Base-by-base conservation (phyloP, 2,329 filamentous ascomycete genomes). In the Pseudogymnoascus sp. region DNA sequence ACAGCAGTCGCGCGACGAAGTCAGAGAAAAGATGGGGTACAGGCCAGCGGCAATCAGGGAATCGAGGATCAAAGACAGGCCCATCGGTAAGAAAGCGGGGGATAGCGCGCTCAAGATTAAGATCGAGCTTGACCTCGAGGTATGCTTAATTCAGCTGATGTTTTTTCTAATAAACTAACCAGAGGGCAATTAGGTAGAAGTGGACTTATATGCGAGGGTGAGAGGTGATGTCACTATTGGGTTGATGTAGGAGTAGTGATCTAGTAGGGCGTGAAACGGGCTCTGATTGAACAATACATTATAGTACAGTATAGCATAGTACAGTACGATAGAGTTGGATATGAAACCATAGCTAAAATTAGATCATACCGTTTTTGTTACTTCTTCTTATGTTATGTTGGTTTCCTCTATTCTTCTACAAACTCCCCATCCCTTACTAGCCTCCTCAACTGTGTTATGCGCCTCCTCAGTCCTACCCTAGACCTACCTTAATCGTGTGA, bases 161-260 rank as follows among this genome's bases (percentile, higher is more conserved):
- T 19, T 19, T 19, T 19, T 19, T 19, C 19, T 19, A 2, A 19
- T 19, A 19, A 19, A 19, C 19, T 19, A 2, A 19, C 19, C 19
- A 19, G 19, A 19, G 19, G 19, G 19, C 19, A 19, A 19, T 19
- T 19, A 19, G 19, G 31, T 33, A 7, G 67, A 68, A 60, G 67
- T 67, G 11, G 60, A 62, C 19, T 38, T 56, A 2, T 62, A 76
- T 64, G 74, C 74, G 43, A 62, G 72, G 63, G 70, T 73, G 6
- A 72, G 73, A 68, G 72, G 72, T 31, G 72, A 72, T 62, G 63
- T 72, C 12, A 72, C 69, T n/a, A 71, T 72, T 63, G 70, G 70
- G 63, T 70, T 72, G 69, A 67, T 72, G 68, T 72, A 69, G 35
- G 53, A 26, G 19, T 26, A 22, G 40, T 24, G 37, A 8, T 40